Evolutionary conservation across 495 filamentous ascomycete species (phyloP).

Genomic region (Evansstolkia leycettana): DNA sequence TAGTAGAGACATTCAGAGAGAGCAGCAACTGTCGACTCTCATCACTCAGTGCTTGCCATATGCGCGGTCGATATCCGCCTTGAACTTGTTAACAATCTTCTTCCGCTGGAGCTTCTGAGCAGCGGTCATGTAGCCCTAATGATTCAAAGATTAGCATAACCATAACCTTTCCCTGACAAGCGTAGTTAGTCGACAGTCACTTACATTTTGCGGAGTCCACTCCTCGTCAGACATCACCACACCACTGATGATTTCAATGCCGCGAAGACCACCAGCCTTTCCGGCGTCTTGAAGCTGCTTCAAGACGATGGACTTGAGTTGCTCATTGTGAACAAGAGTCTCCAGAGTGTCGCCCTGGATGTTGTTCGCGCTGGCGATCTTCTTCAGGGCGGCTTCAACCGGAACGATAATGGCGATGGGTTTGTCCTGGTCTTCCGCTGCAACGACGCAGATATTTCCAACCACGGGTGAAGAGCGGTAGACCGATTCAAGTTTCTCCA

Average conservation of each 20-base stretch:
- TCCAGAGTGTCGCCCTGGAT: conserved; percentile 62
- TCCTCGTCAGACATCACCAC: conserved; percentile 91
- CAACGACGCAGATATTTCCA: conserved; percentile 91
- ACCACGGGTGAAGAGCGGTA: conserved; percentile 81
- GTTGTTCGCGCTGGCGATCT: conserved; percentile 60
- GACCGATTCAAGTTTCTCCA: conserved; percentile 96
- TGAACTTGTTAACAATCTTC: conserved; percentile 35
- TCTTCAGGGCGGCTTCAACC: conserved; percentile 71
- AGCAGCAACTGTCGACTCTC: background rate
- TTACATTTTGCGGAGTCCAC: conserved; percentile 94
- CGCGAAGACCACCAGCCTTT: conserved; percentile 59
- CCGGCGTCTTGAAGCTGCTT: conserved; percentile 71
- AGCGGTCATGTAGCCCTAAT: conserved; percentile 39
- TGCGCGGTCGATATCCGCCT: conserved; percentile 33
- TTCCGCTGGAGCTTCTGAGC: conserved; percentile 46
- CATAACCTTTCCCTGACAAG: too few species aligned
- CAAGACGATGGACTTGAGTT: conserved; percentile 65
- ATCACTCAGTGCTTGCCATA: conserved; percentile 33
- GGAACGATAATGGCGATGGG: conserved; percentile 93
- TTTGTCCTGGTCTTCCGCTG: conserved; percentile 65
- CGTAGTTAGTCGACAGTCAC: conserved; percentile 17
- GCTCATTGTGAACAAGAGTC: conserved; percentile 71
- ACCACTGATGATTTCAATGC: conserved; percentile 87
- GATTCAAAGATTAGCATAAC: conserved; percentile 6
- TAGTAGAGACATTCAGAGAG: background rate